Evolutionary conservation across 129 eudicot species (phyloP), one percentile per base, ranked within the genome.

Genomic region (Centella asiatica): DNA sequence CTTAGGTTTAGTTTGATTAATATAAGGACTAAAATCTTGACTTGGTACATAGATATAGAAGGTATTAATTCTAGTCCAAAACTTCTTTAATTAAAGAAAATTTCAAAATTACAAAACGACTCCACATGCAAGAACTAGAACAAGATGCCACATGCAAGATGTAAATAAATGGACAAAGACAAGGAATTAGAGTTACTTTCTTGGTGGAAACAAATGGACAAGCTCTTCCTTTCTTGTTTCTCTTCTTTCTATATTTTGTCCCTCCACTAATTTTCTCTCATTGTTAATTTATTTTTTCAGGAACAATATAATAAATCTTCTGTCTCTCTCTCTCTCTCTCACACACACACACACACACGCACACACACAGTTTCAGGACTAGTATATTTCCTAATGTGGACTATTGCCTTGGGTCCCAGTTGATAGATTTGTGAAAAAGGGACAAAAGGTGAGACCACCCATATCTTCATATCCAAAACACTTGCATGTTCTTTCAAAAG

Each of bases 401-500:
- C 54, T 47, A 7, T 75, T 72, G 61, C 57, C 68, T 68, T 22
- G 25, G 72, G 79, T 64, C 77, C 54, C 65, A 58, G 48, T 13
- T 76, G 62, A n/a, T 59, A 49, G 72, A 31, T 13, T 61, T 68
- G 48, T 56, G 75, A 72, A 27, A n/a, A n/a, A n/a, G n/a, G 48
- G 75, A 69, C 80, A 77, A 32, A 65, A 51, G 69, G 69, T n/a
- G 67, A 73, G 65, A 71, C 57, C 45, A 60, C 60, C 76, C 77
- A 71, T 72, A 74, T 71, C 90, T 72, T 72, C 76, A 66, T 60
- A 57, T 24, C 40, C 65, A 84, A 74, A 60, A 74, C 84, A 72
- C 23, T 39, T 71, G 75, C 84, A 71, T 71, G 81, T 79, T 76
- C 75, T 71, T 27, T 18, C 68, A 39, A 27, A 64, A 33, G 70